Evolutionary conservation across 441 rosid species (phyloP), one percentile per base, ranked within the genome.

Genomic region (Melastoma candidum): DNA sequence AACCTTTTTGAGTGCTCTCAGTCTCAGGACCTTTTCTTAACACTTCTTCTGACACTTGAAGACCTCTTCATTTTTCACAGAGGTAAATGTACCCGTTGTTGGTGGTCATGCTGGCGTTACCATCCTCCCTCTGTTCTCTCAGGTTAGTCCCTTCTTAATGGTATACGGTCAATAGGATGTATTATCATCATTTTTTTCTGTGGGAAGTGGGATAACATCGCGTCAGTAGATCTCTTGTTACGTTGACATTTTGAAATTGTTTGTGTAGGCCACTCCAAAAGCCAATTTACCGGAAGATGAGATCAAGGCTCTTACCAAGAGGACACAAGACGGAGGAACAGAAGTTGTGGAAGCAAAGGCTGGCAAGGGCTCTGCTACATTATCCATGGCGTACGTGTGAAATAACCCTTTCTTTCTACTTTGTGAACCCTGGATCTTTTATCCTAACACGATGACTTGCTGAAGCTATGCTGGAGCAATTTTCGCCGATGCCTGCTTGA

Each of bases 41-140:
- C 41, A 2, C 27, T 61, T 11, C 17, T 41, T 48, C 1, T 44
- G 8, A 25, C 52, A 58, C 36, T 26, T 1, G 26, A 26, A 46
- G 11, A 57, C 27, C 49, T 29, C 66, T 12, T 29, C 14, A 63
- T 56, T 44, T 24, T 51, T 53, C 78, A 57, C 82, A 88, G 98
- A 72, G 43, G 95, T 88, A 48, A 82, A 85, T 55, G 90, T 88
- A 53, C 97, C 98, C 0, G 95, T 92, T 61, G 92, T 84, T 66
- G 98, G 98, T 63, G 98, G 97, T 56, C 95, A 92, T 82, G 98
- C 98, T 11, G 98, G 98, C 25, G 65, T 92, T 57, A 92, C 97
- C 32, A 92, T 92, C 64, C 97, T 92, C 25, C 98, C 98, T 1
- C 81, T 92, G 44, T 85, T 88, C 71, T 77, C 97, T 60, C 92